These are phyloP conservation scores for Gossypium laxum DNA, from an alignment of 441 rosid genomes.

Conservation along the genomic window DNA sequence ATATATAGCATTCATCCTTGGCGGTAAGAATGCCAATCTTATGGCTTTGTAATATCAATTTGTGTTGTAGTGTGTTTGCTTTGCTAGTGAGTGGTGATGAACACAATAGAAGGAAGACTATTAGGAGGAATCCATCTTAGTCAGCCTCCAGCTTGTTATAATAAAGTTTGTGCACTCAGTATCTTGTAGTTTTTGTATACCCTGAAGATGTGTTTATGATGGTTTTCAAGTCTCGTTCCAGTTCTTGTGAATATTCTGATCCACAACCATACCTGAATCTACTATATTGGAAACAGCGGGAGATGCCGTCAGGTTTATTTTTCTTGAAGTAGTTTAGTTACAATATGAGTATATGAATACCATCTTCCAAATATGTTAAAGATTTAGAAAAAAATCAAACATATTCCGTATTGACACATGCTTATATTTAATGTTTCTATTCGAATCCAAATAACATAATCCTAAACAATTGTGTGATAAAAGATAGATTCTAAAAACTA, in stretches of 20 bases:
- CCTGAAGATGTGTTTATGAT: neutral
- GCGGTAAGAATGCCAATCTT: slow-evolving; percentile 23
- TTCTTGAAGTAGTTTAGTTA: too few species aligned
- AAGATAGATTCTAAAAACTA: too few species aligned
- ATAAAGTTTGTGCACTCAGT: slow-evolving; percentile 22
- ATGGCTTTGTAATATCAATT: slow-evolving; percentile 23
- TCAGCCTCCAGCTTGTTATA: slow-evolving; percentile 24
- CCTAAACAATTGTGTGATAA: too few species aligned
- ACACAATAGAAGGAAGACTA: slow-evolving; percentile 17
- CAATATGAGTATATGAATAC: too few species aligned
- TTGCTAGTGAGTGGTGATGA: slow-evolving; percentile 20
- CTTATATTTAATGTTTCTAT: too few species aligned
- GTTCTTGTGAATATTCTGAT: neutral
- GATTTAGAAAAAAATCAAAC: too few species aligned
- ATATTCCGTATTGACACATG: too few species aligned
- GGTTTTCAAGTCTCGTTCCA: slow-evolving; percentile 7
- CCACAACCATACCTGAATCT: neutral
- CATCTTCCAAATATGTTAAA: too few species aligned
- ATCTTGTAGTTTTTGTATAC: slow-evolving; percentile 17
- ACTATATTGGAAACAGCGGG: too few species aligned
- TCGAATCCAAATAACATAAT: too few species aligned
- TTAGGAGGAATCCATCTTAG: slow-evolving; percentile 22
- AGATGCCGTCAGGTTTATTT: too few species aligned
- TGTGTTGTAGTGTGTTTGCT: slow-evolving; percentile 26
- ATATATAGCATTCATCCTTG: slow-evolving; percentile 2